A percentile compares a stretch with the other conserved stretches of the same genome.
These are phyloP conservation scores for Leccinum solheimii DNA, from an alignment of 1,284 basidiomycete species.

Conservation along the genomic window DNA sequence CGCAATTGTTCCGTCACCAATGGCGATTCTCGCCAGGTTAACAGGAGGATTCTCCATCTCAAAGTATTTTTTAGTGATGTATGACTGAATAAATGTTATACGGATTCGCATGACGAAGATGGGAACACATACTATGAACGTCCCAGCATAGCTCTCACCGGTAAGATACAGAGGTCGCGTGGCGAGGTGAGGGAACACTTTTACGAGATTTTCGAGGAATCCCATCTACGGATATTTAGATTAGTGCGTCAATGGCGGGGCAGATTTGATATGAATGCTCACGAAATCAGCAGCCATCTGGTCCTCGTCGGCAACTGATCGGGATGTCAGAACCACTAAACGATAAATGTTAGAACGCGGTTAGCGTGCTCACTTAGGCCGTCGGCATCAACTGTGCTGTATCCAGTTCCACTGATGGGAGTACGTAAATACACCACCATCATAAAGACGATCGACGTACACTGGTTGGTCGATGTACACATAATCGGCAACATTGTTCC, in stretches of 20 bases:
- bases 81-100: no score
- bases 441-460: no score
- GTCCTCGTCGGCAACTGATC: constrained; percentile 44
- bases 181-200: constrained; percentile 64
- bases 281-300: constrained; percentile 58
- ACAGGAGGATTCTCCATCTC: no score
- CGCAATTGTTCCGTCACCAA: no score
- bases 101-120: no score
- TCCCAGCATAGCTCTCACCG: constrained; percentile 64
- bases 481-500: no score
- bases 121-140: no score
- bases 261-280: constrained; percentile 22
- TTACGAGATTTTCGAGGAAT: constrained; percentile 63
- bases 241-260: background rate
- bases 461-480: no score
- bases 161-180: constrained; percentile 60
- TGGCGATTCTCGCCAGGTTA: no score
- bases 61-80: no score
- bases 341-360: constrained; percentile 16
- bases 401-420: no score
- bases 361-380: constrained; percentile 53
- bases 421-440: no score
- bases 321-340: background rate
- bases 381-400: constrained; percentile 38
- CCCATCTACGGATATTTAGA: constrained; percentile 46